Evolutionary conservation across 805 yeast genomes (phyloP), one percentile per base, ranked within the genome.

Genomic region (Yamadazyma phyllophila): DNA sequence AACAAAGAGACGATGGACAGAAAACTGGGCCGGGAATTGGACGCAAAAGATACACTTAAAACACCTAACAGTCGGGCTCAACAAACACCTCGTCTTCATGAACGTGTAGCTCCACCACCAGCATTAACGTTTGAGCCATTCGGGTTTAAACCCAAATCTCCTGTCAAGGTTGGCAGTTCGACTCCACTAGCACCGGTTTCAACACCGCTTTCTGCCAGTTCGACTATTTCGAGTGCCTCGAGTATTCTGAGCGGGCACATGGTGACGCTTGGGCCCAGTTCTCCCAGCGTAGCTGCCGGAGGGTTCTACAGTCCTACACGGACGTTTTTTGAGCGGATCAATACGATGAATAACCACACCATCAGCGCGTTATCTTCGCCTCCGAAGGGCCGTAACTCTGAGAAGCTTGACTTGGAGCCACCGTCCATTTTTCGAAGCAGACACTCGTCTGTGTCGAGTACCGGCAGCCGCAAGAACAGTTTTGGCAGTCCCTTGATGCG

Each of bases 191-290:
- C 49, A 10, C 40, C 42, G 3, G 39, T 44, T 7, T 36, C 48
- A 20, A 42, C 52, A 7, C 48, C 48, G 17, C 30, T 41, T 10
- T 46, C 58, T 1, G 60, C 64, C 8, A 35, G 37, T 10, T 61
- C 69, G 3, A 67, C 68, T 1, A 38, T 42, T 10, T 45, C 62
- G 11, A 58, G 64, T n/a, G 54, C 53, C 36, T 52, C 51, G 26
- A 55, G 58, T 34, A 52, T 44, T 2, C 39, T 44, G 35, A 38
- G 46, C 30, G n/a, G 34, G 13, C 38, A 38, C 14, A 15, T 58
- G 2, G 65, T 68, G 10, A 62, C 67, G 3, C 66, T 71, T 29
- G 76, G 76, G 6, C 72, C 71, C 15, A 59, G 62, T 17, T 66
- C 73, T 34, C 74, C 73, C 9, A 29, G 13, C 11, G 13, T 29